Evolutionary conservation across 345 rosid species (phyloP).

Genomic region (Aquilaria sinensis): DNA sequence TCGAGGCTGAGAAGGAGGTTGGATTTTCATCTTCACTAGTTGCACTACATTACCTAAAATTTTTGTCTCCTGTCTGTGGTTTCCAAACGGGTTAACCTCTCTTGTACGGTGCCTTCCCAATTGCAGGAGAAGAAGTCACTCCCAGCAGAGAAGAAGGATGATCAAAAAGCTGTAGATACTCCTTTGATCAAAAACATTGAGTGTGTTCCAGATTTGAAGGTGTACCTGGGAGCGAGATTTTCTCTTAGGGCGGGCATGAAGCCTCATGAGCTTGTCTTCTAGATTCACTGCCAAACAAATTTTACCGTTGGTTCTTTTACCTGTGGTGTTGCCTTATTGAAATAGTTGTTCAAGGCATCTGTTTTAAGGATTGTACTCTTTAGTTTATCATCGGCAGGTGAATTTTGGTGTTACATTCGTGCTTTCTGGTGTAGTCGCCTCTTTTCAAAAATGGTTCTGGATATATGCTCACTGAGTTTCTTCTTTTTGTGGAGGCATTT

Average conservation of each 20-base stretch:
- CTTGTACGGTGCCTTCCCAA: neutral
- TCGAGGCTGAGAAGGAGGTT: conserved; percentile 73
- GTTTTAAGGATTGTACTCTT: too few relatives aligned
- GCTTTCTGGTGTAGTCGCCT: too few relatives aligned
- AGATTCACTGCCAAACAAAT: conserved; percentile 11
- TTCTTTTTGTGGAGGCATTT: too few relatives aligned
- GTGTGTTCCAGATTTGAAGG: conserved; percentile 63
- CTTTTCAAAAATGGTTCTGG: too few relatives aligned
- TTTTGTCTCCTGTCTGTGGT: neutral
- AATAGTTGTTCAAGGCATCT: too few relatives aligned
- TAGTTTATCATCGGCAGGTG: too few relatives aligned
- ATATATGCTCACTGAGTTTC: too few relatives aligned
- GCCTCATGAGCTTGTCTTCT: conserved; percentile 80
- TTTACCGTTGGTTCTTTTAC: neutral
- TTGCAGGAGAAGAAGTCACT: conserved; percentile 56
- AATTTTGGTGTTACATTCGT: too few relatives aligned
- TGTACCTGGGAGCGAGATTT: conserved; percentile 80
- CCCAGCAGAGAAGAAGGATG: conserved; percentile 78
- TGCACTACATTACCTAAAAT: neutral
- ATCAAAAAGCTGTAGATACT: conserved; percentile 68
- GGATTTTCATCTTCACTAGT: conserved; percentile 1
- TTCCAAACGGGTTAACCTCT: neutral
- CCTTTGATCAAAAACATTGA: conserved; percentile 59
- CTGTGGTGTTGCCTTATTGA: neutral
- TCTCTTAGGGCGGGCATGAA: conserved; percentile 77